Evolutionary conservation across 1,284 basidiomycete genomes (phyloP), one percentile per base, ranked within the genome.

Genomic region (Ustilago sp.): DNA sequence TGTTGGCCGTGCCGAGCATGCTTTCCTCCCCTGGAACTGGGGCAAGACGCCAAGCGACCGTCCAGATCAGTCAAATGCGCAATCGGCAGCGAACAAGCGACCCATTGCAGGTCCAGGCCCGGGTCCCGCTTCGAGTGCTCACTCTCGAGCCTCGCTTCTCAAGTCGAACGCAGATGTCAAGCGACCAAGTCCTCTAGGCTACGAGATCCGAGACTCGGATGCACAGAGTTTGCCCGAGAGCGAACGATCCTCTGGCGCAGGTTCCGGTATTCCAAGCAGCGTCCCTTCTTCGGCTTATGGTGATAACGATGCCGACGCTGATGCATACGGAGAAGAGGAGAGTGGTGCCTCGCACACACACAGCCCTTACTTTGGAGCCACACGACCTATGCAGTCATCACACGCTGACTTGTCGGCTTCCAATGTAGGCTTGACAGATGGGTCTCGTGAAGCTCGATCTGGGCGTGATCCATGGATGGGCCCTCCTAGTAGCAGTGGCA

Each of bases 211-310:
- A 19, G 74, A 75, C 52, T 73, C 61, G 70, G 73, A 78, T 43
- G 68, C 67, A 5, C 59, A 62, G 48, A 73, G 73, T 45, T 59
- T 72, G 35, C 66, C 73, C 13, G 73, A 75, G 17, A 76, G 73
- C 60, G 73, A 79, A 35, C 67, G 67, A 8, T 75, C 77, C 2
- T 67, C 74, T 8, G 72, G 72, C 12, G 62, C 67, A 8, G 71
- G 71, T 11, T 80, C 79, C 8, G 79, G 79, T n/a, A 64, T 80
- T 28, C 70, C 77, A 2, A 77, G 74, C 52, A 76, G 73, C 63
- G 79, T 80, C 11, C 77, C 79, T 8, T 74, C 70, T 3, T 77
- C 74, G 1, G 74, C 77, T 0, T 79, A 76, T 48, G 70, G 71
- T 23, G 74, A 79, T 50, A 66, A 71, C 56, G 77, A 79, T 28